Base-by-base conservation (phyloP, 2,329 filamentous ascomycete species). In the Periconia digitata region DNA sequence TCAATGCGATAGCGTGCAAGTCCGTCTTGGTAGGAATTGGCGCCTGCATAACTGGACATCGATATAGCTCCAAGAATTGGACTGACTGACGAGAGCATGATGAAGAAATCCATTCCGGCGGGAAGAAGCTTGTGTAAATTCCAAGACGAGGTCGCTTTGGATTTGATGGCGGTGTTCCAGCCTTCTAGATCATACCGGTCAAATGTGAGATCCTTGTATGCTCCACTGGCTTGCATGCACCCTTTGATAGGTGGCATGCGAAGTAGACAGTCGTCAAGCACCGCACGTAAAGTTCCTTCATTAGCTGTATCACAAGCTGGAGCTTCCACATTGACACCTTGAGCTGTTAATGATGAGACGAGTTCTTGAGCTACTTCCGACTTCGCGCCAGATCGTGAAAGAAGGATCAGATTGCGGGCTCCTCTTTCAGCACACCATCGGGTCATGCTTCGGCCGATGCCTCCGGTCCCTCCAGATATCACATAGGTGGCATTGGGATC, bases 71-170 rank as follows among this genome's bases (percentile, higher is more conserved):
- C 63, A 29, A 58, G 42, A 15, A 67, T 50, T 12, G 58, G 61
- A 2, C 52, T 51, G 6, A 55, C 44, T 8, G 52, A 59, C 20
- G 59, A 60, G 13, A 63, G 44, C 38, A 64, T 50, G 10, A 63
- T 46, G 46, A 66, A 64, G 49, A 67, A 64, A 15, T 60, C 56
- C 1, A 56, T 37, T 8, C 24, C 43, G 6, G 39, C 40, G 1
- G 51, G 40, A n/a, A 53, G 50, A 1, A 23, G 21, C 15, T 56
- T 46, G 29, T 63, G 59, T 0, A 73, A 50, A 18, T 67, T 64
- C 42, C 62, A 58, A 0, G 66, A 63, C 1, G 71, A 72, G 10
- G 54, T 46, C 13, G 75, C 53, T 47, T 75, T 75, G 12, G 60
- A 54, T 0, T 36, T 40, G 8, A 55, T 43, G 10, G 47, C 36